Evolutionary conservation across 371 early-diverging fungal genomes (phyloP), one percentile per base, ranked within the genome.

Genomic region (Umbelopsis sp.): DNA sequence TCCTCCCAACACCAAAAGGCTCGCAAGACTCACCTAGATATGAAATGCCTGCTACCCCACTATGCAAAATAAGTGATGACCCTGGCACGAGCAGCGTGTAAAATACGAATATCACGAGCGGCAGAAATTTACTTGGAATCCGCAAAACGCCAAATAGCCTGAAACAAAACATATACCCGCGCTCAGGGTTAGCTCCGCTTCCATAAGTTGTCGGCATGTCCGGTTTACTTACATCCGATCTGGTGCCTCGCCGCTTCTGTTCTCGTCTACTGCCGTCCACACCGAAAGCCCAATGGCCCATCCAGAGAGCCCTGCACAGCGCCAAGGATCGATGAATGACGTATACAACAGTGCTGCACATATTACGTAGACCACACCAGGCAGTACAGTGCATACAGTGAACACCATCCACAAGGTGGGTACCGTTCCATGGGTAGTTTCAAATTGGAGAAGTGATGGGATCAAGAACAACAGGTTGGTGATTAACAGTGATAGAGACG

Each of bases 141-240:
- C 62, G 72, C 35, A 75, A 50, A 32, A 70, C 72, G 35, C 76
- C 76, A 75, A 75, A 75, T 7, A 75, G 38, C 72, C 72, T 76
- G 44, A 66, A 57, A 45, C 20, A 50, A 44, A 35, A 12, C 12
- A 44, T 20, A 10, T 2, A 41, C 12, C 41, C 41, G 12, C 29
- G 29, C 29, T 29, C 22, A 45, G 18, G 18, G 16, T 48, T 16
- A n/a, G 48, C 48, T 20, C 20, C 48, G 16, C 20, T n/a, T 18
- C 48, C 48, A 48, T 16, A 48, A 3, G 0, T 16, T 20, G 16
- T 16, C 11, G 48, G 18, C 48, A 12, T 20, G 20, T 48, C 48
- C 35, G 57, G 35, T 35, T 6, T 6, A 35, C 65, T 69, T 71
- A 71, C 74, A 71, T 74, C 16, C 74, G 69, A 67, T 71, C 70